Base-by-base conservation (phyloP, 2,329 filamentous ascomycete genomes). In the Phoma sp. region DNA sequence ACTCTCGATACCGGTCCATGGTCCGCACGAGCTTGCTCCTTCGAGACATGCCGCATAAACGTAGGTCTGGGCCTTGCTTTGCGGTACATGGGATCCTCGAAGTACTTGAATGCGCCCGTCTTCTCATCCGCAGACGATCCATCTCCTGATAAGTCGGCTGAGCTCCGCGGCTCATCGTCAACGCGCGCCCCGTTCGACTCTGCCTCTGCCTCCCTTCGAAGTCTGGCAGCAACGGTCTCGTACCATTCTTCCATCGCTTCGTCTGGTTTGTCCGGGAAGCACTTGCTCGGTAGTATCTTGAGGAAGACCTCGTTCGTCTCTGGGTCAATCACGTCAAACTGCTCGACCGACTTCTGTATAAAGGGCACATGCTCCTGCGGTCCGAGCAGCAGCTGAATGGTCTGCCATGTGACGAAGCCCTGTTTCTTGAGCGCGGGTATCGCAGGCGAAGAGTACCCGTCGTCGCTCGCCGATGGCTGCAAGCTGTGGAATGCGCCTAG, bases 391-490 rank as follows among this genome's bases (percentile, higher is more conserved):
- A 96, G 83, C 77, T 98, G 92, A 49, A 98, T 90, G 0, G 91
- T 92, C 78, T 96, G 89, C 93, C 93, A 99, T 72, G 91, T 87
- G 36, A 93, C 90, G 74, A 96, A 99, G 33, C 95, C 95, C 67
- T 86, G 85, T 0, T 84, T 81, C 29, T 93, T 96, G 50, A 99
- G 78, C 12, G 92, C 91, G 0, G 95, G 95, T 34, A 97, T 84
- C 0, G 84, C 87, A 0, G 93, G 95, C 0, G 87, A 80, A 3
- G 83, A 84, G 72, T 90, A 97, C 59, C 91, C 85, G 65, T 87
- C 83, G 39, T 74, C 72, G 32, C 86, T 84, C 40, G 75, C 74
- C 1, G 85, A 85, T 1, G 91, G 91, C 63, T 96, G 90, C 23
- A 98, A 82, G 42, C 87, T 87, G 76, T 98, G 93, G 66, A 92